Evolutionary conservation across 164 flowering plant species (phyloP).

Genomic region (Vitis riparia): DNA sequence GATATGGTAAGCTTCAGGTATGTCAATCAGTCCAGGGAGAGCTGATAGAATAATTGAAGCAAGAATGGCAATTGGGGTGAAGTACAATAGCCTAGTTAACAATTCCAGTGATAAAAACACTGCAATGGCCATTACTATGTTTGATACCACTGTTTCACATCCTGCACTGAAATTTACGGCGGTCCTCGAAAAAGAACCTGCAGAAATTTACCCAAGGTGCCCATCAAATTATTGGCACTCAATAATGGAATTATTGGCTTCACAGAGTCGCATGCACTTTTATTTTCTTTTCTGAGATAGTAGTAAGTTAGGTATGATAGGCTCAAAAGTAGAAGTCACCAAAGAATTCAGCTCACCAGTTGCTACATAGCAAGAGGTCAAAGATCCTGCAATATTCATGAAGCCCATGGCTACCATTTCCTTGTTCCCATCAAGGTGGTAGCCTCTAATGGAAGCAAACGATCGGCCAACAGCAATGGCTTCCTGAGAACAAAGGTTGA

Average conservation of each 20-base stretch:
- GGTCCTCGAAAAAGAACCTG: conserved; percentile 91
- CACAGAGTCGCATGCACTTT: no score
- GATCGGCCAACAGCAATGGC: conserved; percentile 89
- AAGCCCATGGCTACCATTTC: conserved; percentile 89
- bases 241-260: not conserved
- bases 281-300: no score
- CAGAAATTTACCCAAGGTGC: not conserved
- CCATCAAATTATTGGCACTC: not conserved
- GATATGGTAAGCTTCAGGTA: conserved; percentile 49
- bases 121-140: conserved; percentile 78
- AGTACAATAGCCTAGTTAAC: conserved; percentile 71
- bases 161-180: conserved; percentile 88
- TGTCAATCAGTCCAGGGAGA: conserved; percentile 76
- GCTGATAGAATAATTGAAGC: conserved; percentile 83
- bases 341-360: conserved; percentile 47
- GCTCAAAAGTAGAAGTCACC: not conserved
- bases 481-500: conserved; percentile 47
- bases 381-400: conserved; percentile 80
- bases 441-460: conserved; percentile 81
- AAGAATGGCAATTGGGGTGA: conserved; percentile 76
- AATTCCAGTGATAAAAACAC: conserved; percentile 57
- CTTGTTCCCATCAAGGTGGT: conserved; percentile 83
- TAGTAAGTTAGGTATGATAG: not conserved
- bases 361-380: conserved; percentile 84
- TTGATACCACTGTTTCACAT: conserved; percentile 75